These are phyloP conservation scores for Saccharomycopsis malanga DNA, from an alignment of 805 yeast species.

Conservation along the genomic window DNA sequence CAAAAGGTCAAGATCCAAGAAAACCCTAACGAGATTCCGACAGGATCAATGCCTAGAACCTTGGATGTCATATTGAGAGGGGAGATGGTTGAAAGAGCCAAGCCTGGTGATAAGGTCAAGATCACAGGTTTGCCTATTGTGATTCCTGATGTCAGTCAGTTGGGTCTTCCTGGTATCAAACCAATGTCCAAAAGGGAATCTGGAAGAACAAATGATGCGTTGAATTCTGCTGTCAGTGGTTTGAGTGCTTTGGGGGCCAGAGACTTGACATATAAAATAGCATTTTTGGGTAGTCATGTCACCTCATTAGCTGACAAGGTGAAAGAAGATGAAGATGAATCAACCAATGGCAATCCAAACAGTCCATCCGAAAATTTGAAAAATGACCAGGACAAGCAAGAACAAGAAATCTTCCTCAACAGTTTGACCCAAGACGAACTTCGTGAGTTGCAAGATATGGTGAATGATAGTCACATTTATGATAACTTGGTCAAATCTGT, in stretches of 20 bases:
- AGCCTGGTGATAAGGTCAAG: constrained; percentile 93
- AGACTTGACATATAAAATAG: constrained; percentile 85
- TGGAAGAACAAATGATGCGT: constrained; percentile 37
- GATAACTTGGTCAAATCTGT: constrained; percentile 78
- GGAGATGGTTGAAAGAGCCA: constrained; percentile 90
- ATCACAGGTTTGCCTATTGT: constrained; percentile 95
- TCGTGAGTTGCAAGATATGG: constrained; percentile 81
- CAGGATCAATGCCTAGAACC: constrained; percentile 98
- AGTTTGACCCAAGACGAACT: constrained; percentile 77
- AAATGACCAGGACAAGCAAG: constrained; percentile 42
- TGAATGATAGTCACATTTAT: constrained; percentile 78
- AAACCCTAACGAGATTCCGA: constrained; percentile 92
- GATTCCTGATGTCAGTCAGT: constrained; percentile 87
- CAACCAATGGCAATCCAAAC: constrained; percentile 21
- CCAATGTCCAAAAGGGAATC: constrained; percentile 75
- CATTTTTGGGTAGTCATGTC: constrained; percentile 89
- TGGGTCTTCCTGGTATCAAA: constrained; percentile 92
- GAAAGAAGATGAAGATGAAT: constrained; percentile 23
- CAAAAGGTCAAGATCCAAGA: constrained; percentile 93
- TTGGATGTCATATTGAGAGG: constrained; percentile 89
- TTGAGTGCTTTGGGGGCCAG: constrained; percentile 86
- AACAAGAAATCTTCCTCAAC: constrained; percentile 74
- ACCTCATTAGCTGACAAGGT: constrained; percentile 43
- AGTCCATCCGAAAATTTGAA: constrained; percentile 15
- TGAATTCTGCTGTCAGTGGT: constrained; percentile 84